A percentile compares a stretch with the other conserved stretches of the same genome.
Evolutionary conservation across 176 grass and related monocot genomes (phyloP).

Genomic region (Areca catechu): DNA sequence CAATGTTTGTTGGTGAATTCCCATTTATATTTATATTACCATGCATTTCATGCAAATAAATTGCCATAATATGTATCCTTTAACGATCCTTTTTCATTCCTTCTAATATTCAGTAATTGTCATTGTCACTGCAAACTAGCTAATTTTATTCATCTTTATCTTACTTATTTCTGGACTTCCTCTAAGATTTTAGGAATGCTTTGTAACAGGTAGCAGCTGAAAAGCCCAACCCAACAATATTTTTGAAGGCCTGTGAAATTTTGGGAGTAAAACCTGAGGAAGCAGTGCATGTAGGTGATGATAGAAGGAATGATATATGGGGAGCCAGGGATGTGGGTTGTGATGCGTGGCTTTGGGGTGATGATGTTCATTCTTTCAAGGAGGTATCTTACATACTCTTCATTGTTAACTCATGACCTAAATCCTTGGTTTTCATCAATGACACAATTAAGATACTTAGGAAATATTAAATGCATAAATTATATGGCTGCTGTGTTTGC

Average conservation of each 20-base stretch:
- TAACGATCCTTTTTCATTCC: too few species aligned
- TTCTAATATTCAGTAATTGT: too few species aligned
- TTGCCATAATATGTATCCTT: too few species aligned
- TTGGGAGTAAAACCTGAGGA: constrained; percentile 82
- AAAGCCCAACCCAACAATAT: constrained; percentile 97
- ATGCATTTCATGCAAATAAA: too few species aligned
- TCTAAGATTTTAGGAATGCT: neutral
- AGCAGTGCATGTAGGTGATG: constrained; percentile 88
- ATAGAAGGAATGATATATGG: constrained; percentile 91
- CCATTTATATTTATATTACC: too few species aligned
- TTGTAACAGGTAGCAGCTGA: constrained; percentile 64
- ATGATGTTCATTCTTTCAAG: constrained; percentile 88
- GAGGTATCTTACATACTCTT: constrained; percentile 44
- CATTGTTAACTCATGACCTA: neutral
- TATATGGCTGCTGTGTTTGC: too few species aligned
- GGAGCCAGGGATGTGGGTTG: constrained; percentile 94
- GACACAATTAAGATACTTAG: neutral
- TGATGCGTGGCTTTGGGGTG: constrained; percentile 94
- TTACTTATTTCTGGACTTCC: too few species aligned
- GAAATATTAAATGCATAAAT: too few species aligned
- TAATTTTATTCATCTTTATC: too few species aligned
- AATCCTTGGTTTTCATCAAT: neutral
- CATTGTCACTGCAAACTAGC: too few species aligned
- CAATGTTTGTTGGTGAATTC: too few species aligned
- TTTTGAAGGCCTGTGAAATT: constrained; percentile 82